These are phyloP conservation scores for Flaveria linearis DNA, from an alignment of 129 eudicot genomes.

Conservation along the genomic window DNA sequence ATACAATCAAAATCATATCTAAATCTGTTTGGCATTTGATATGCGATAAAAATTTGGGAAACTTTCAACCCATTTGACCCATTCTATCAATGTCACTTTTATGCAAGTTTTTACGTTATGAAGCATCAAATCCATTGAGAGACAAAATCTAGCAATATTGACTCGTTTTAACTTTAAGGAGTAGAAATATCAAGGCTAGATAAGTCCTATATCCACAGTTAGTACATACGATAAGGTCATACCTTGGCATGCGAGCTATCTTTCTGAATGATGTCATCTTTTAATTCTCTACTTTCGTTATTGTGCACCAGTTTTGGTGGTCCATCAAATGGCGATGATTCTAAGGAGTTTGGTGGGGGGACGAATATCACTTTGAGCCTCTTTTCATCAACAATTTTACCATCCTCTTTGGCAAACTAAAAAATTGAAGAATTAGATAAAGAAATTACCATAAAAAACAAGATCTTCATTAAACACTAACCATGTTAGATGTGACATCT, in stretches of 20 bases:
- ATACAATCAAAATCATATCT: background rate
- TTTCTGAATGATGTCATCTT: slow-evolving; percentile 36
- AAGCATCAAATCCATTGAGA: background rate
- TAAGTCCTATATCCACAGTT: slow-evolving; percentile 4
- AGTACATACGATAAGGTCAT: slow-evolving; percentile 10
- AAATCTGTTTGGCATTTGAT: background rate
- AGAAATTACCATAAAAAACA: slow-evolving; percentile 12
- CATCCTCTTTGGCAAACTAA: slow-evolving; percentile 64
- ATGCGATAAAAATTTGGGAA: background rate
- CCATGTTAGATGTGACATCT: slow-evolving; percentile 57
- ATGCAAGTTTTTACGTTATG: background rate
- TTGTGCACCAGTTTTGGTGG: slow-evolving; percentile 35
- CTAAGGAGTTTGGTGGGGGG: slow-evolving; percentile 53
- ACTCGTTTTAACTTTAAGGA: background rate
- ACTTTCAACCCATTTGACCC: slow-evolving; percentile 6
- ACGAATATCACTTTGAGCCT: slow-evolving; percentile 64
- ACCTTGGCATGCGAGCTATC: slow-evolving; percentile 42
- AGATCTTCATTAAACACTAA: slow-evolving; percentile 28
- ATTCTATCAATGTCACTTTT: background rate
- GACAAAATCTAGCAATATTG: background rate
- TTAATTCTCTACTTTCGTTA: slow-evolving; percentile 26
- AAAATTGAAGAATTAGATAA: slow-evolving; percentile 26
- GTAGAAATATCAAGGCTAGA: background rate
- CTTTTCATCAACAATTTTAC: slow-evolving; percentile 57
- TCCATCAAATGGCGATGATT: slow-evolving; percentile 48